These are phyloP conservation scores for Ophiostoma perfectum DNA, from an alignment of 2,329 filamentous ascomycete genomes.

Conservation along the genomic window DNA sequence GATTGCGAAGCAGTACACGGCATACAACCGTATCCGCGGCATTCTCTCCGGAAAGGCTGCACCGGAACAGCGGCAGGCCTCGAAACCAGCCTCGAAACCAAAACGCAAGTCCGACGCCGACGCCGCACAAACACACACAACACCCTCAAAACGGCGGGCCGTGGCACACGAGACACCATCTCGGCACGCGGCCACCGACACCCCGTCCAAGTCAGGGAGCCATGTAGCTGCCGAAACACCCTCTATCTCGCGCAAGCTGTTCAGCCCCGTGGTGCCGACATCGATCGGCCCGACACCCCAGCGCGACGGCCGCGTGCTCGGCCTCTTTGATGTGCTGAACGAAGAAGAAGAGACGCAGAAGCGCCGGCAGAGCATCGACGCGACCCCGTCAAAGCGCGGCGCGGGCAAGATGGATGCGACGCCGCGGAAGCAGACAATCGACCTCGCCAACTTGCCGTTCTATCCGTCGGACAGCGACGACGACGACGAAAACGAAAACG, in stretches of 20 bases:
- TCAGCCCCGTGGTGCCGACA: conserved; percentile 54
- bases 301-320: conserved; percentile 68
- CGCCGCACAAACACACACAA: conserved; percentile 35
- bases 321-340: conserved; percentile 66
- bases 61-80: neutral
- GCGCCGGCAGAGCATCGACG: conserved; percentile 7
- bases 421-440: conserved; percentile 41
- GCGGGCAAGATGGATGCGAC: conserved; percentile 34
- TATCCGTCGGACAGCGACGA: conserved; percentile 21
- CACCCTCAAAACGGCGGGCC: conserved; percentile 37
- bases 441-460: neutral
- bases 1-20: conserved; percentile 71
- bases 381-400: conserved; percentile 43
- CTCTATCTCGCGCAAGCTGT: conserved; percentile 52
- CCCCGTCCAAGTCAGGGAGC: neutral
- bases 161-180: neutral
- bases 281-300: conserved; percentile 74
- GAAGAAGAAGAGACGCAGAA: conserved; percentile 40
- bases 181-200: neutral
- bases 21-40: conserved; percentile 63
- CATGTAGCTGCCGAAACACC: conserved; percentile 40
- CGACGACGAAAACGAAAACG: conserved; percentile 23
- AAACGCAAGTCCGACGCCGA: conserved; percentile 33
- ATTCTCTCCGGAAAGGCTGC: conserved; percentile 49
- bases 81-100: neutral